Evolutionary conservation across 208 protist genomes (phyloP), one percentile per base, ranked within the genome.

Genomic region (Leptomonas seymouri): DNA sequence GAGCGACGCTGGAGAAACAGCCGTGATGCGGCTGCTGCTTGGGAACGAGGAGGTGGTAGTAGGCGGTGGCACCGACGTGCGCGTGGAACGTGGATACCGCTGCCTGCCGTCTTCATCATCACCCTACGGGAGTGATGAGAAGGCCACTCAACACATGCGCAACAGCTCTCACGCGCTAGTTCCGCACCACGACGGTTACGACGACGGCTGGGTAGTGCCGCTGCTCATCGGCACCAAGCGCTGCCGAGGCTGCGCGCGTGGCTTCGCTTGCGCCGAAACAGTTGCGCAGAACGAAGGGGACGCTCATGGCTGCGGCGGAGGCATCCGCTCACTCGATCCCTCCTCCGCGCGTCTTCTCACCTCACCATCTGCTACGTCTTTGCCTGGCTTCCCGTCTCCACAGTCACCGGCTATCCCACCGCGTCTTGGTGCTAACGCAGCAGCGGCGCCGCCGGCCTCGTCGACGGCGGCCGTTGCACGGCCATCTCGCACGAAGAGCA

Each of bases 81-180:
- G 54, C 14, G 64, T 71, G 34, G 63, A 56, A 5, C 63, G 71
- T 9, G 71, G 71, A 11, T 71, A 71, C 25, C 64, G 63, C 36
- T 8, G 28, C 30, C 1, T 44, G 27, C 25, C 41, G 6, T 60
- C 21, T 3, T 27, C 36, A 21, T 9, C 27, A 3, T 60, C 34
- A 1, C 28, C n/a, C 34, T 51, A 51, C 44, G 55, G 27, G 16
- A 21, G 42, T 20, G 42, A 12, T 15, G 34, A 45, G 28, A 56
- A n/a, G 51, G 1, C 20, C 12, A 15, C 7, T 21, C 53, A 23
- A 9, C 53, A 18, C 28, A 25, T n/a, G 15, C 53, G 11, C 21
- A 11, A 11, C 16, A 23, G 23, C 16, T 14, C 14, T 14, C 31
- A 14, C 3, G 11, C n/a, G n/a, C n/a, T n/a, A n/a, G n/a, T n/a